Base-by-base conservation (phyloP, 2,329 filamentous ascomycete species). In the Daldinia sp. region DNA sequence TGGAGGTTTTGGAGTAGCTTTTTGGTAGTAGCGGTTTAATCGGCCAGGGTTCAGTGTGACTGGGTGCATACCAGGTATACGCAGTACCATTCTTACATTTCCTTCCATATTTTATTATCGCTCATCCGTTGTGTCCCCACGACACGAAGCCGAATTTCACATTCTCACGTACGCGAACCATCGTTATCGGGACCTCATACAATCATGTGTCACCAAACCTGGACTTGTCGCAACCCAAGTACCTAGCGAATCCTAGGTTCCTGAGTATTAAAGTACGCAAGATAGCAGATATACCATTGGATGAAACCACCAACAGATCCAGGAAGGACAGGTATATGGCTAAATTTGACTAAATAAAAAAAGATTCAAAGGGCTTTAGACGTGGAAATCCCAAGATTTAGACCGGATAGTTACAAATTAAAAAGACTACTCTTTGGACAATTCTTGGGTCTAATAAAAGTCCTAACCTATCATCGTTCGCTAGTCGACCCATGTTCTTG, bases 121-220 rank as follows among this genome's bases (percentile, higher is more conserved):
- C 17, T 23, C 10, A 13, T 23, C 6, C 1, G 15, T 43, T 9
- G 21, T 5, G 27, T 7, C 6, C 32, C 32, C 5, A 15, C 23
- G 76, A 73, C 73, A 72, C 8, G 70, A 73, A 49, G 66, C 68
- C 4, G 74, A 76, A 52, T 67, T 47, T 5, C 63, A 59, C 29
- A 58, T 76, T 27, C 69, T 77, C 8, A 67, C 61, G 3, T 74
- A 66, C 34, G 74, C 74, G 3, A 63, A 71, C 34, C 58, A 75
- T 15, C 58, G 75, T 15, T 68, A 70, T 13, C 59, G 70, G 1
- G 66, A 62, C n/a, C 32, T 37, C 4, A 34, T 75, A 15, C 68
- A 74, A 41, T 64, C 64, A 5, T 65, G 67, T 41, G 55, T 75
- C 8, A 71, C 70, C 2, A 76, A 74, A 50, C 71, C 74, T 1